phyloP scores from a whole-genome alignment of 140 eudicot genomes.

The Stevia rebaudiana region DNA sequence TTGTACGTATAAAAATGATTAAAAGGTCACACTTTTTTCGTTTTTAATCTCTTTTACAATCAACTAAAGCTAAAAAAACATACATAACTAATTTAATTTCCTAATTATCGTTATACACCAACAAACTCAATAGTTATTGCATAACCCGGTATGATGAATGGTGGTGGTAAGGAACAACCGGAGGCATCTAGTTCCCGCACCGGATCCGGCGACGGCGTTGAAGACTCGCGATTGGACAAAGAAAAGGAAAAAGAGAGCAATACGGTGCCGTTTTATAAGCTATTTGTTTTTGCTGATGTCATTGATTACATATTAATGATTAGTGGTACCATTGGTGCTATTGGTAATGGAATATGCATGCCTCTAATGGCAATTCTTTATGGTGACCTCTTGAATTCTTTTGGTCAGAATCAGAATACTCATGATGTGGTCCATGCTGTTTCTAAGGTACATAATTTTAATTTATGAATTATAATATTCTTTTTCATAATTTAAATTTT shows the following conservation, averaged over 20 bases:
- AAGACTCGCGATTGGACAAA: not conserved
- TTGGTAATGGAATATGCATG: constrained; percentile 51
- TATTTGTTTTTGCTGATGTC: constrained; percentile 53
- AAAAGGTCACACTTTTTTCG: no score
- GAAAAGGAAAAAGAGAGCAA: constrained; percentile 19
- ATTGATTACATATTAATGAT: constrained; percentile 48
- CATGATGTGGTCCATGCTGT: constrained; percentile 32
- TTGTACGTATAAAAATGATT: no score
- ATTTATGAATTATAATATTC: not conserved
- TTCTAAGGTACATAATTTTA: constrained; percentile 44
- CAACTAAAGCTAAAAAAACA: not conserved
- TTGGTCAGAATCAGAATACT: constrained; percentile 41
- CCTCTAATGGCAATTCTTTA: constrained; percentile 58
- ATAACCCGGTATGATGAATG: not conserved
- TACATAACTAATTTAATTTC: not conserved
- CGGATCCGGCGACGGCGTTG: not conserved
- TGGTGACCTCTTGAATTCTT: constrained; percentile 51
- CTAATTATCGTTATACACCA: not conserved
- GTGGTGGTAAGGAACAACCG: not conserved
- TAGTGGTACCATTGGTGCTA: constrained; percentile 52
- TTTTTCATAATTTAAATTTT: not conserved
- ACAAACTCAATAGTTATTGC: not conserved
- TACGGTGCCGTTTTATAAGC: constrained; percentile 49
- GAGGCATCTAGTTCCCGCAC: constrained; percentile 14
- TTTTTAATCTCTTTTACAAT: not conserved